These are phyloP conservation scores for Musa beccarii DNA, from an alignment of 176 grass and related monocot genomes.

Conservation along the genomic window DNA sequence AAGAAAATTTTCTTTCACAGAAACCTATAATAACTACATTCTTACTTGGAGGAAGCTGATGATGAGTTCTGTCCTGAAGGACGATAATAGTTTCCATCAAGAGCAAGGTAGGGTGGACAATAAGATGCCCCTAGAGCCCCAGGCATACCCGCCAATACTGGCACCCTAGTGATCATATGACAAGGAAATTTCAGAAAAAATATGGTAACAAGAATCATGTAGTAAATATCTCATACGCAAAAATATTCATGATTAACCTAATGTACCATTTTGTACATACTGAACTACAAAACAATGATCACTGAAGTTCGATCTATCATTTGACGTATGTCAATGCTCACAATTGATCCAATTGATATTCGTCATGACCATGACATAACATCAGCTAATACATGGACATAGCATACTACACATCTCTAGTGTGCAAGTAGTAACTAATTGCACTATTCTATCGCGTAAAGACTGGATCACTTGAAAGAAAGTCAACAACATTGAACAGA, in stretches of 20 bases:
- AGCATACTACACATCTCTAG: not conserved
- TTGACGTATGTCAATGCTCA: not conserved
- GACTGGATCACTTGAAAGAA: too few relatives aligned
- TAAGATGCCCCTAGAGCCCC: constrained; percentile 64
- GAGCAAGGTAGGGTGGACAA: constrained; percentile 72
- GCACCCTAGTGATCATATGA: constrained; percentile 42
- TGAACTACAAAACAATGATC: too few relatives aligned
- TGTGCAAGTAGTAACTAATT: not conserved
- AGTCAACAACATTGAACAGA: too few relatives aligned
- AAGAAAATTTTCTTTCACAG: not conserved
- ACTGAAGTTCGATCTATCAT: not conserved
- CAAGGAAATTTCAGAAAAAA: constrained; percentile 3
- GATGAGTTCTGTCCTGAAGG: constrained; percentile 49
- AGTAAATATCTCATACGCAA: not conserved
- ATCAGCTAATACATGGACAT: not conserved
- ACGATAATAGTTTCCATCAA: constrained; percentile 67
- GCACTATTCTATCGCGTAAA: not conserved
- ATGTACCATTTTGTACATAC: too few relatives aligned
- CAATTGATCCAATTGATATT: not conserved
- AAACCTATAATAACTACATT: not conserved
- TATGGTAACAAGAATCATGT: not conserved
- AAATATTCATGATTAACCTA: too few relatives aligned
- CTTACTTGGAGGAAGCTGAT: constrained; percentile 47
- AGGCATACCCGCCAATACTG: constrained; percentile 59
- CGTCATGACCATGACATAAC: not conserved